phyloP scores from a whole-genome alignment of 768 basidiomycete genomes.

The Calocybe indica region DNA sequence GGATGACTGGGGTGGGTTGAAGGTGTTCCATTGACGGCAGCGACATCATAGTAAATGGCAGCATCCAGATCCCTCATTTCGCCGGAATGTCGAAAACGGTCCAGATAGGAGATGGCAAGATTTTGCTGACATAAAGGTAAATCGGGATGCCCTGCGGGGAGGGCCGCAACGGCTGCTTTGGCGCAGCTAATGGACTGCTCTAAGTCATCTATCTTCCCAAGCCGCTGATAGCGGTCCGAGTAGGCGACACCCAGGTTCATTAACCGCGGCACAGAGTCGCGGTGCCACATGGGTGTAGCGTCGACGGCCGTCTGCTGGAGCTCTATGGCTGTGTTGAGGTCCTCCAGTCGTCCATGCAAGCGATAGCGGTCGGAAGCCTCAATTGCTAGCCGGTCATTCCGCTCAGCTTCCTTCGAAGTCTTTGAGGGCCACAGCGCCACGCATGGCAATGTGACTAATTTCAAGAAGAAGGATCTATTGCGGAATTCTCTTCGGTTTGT shows the following conservation, averaged over 20 bases:
- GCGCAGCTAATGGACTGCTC: conserved; percentile 1
- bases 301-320: conserved; percentile 2
- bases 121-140: conserved; percentile 1
- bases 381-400: conserved; percentile 5
- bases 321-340: conserved; percentile 3
- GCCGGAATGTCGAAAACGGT: background rate
- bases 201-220: conserved; percentile 5
- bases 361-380: background rate
- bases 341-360: background rate
- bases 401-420: background rate
- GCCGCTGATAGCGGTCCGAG: background rate
- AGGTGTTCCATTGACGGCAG: too few relatives aligned
- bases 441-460: too few relatives aligned
- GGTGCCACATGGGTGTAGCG: background rate
- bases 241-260: background rate
- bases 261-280: background rate
- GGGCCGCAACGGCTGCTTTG: background rate
- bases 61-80: too few relatives aligned
- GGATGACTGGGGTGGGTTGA: too few relatives aligned
- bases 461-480: too few relatives aligned
- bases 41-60: too few relatives aligned
- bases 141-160: conserved; percentile 3
- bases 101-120: conserved; percentile 2
- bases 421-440: too few relatives aligned
- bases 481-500: too few relatives aligned